Evolutionary conservation across 441 rosid genomes (phyloP).

Genomic region (Melastoma candidum): DNA sequence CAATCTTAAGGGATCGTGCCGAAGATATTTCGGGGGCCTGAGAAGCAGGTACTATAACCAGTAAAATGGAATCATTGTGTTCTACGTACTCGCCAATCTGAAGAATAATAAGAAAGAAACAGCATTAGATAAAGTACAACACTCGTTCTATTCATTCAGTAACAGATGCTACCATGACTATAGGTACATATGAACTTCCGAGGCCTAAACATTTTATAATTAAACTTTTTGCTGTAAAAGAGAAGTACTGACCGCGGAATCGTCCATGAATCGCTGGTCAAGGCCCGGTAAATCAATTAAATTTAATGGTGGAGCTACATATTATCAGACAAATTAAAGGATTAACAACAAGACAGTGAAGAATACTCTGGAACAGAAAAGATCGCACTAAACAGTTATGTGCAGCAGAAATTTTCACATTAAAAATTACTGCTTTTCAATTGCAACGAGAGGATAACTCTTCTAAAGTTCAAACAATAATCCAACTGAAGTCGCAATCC

Average conservation of each 20-base stretch:
- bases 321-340: slow-evolving; percentile 6
- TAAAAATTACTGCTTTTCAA: no score
- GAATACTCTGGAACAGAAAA: neutral
- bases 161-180: no score
- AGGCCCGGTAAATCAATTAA: slow-evolving; percentile 87
- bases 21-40: slow-evolving; percentile 86
- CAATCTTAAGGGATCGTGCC: slow-evolving; percentile 71
- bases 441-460: no score
- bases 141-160: no score
- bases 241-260: slow-evolving; percentile 49
- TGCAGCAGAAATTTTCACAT: no score
- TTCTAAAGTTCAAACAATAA: no score
- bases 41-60: slow-evolving; percentile 76
- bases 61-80: slow-evolving; percentile 80
- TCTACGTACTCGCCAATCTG: slow-evolving; percentile 70
- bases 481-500: no score
- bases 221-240: slow-evolving; percentile 3
- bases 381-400: neutral
- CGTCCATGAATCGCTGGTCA: slow-evolving; percentile 88
- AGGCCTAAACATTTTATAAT: neutral
- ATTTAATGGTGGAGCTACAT: slow-evolving; percentile 82
- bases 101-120: slow-evolving; percentile 7
- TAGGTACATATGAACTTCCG: no score
- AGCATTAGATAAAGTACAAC: no score
- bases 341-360: slow-evolving; percentile 3